These are phyloP conservation scores for Aspergillus costaricaensis DNA, from an alignment of 2,329 filamentous ascomycete species.

Conservation along the genomic window DNA sequence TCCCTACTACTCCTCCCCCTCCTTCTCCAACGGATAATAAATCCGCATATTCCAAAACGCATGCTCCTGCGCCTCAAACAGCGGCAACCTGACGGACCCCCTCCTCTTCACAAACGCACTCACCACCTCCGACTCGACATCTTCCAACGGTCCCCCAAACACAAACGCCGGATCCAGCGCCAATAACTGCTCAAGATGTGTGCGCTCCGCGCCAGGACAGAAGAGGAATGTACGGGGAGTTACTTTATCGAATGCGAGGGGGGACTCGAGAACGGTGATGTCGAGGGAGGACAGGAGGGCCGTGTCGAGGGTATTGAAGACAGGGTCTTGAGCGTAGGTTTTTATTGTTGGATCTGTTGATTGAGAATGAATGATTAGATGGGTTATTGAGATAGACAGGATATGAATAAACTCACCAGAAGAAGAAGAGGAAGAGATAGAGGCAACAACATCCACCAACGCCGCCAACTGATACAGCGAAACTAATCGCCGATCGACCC, in stretches of 20 bases:
- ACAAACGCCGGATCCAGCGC: constrained; percentile 54
- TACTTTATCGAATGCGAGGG: constrained; percentile 56
- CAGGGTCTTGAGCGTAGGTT: constrained; percentile 57
- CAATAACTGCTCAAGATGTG: constrained; percentile 56
- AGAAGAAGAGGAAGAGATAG: neutral
- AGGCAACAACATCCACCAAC: constrained; percentile 31
- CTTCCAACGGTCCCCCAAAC: constrained; percentile 55
- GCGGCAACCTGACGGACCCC: constrained; percentile 29
- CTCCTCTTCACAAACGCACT: constrained; percentile 22
- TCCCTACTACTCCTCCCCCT: neutral
- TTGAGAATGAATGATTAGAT: neutral
- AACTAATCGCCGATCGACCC: constrained; percentile 44
- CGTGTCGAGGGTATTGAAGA: constrained; percentile 50
- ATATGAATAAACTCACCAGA: too few relatives aligned
- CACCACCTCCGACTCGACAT: constrained; percentile 29
- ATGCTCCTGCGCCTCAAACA: constrained; percentile 36
- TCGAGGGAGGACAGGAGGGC: constrained; percentile 38
- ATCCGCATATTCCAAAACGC: constrained; percentile 42
- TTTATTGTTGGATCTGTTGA: constrained; percentile 21
- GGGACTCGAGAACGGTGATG: constrained; percentile 48
- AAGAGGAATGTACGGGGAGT: constrained; percentile 57
- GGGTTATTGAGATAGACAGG: too few relatives aligned
- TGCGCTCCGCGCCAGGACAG: constrained; percentile 59
- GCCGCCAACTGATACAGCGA: constrained; percentile 46
- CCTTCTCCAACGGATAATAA: constrained; percentile 28